Evolutionary conservation across 306 rosid genomes (phyloP), one percentile per base, ranked within the genome.

Genomic region (Carpinus viminea): DNA sequence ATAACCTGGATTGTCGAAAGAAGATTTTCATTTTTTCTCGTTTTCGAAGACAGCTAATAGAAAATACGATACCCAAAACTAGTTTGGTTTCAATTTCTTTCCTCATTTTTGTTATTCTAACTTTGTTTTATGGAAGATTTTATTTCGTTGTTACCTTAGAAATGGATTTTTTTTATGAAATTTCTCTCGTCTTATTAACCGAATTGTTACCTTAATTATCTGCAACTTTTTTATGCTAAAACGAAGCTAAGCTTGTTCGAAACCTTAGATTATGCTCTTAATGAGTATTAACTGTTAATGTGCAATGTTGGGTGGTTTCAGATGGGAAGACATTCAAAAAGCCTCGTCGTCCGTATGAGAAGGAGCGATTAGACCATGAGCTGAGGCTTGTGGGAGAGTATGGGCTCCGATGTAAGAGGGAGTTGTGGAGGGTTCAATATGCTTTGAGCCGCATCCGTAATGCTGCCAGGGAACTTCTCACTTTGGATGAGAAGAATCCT

Each of bases 371-470:
- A 73, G 86, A 83, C 53, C 78, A 80, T n/a, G 86, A 83, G 69
- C 68, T 83, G 74, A 83, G 70, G 78, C 86, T 83, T 20, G 86
- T 83, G 10, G 86, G 86, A 8, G 86, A 83, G 12, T 83, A 83
- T 16, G 86, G 86, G 28, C 86, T 83, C 56, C 83, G 86, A 34
- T 54, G 86, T 77, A 83, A 83, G 74, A 79, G 86, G 46, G 86
- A 83, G 61, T 64, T 83, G 77, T 83, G 86, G 86, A 83, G 86
- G 62, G 86, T 83, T 31, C 86, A 83, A 62, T 83, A 83, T 83
- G 83, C 86, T 50, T 47, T 83, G 83, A 83, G 86, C 62, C 83
- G 86, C 18, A 83, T 83, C 77, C 83, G 86, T 20, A 83, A 83
- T 61, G 79, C 79, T 70, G 86, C 86, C 7, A 74, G 86, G 64